These are phyloP conservation scores for Hondaea fermentalgiana DNA, from an alignment of 108 stramenopile genomes.

Conservation along the genomic window DNA sequence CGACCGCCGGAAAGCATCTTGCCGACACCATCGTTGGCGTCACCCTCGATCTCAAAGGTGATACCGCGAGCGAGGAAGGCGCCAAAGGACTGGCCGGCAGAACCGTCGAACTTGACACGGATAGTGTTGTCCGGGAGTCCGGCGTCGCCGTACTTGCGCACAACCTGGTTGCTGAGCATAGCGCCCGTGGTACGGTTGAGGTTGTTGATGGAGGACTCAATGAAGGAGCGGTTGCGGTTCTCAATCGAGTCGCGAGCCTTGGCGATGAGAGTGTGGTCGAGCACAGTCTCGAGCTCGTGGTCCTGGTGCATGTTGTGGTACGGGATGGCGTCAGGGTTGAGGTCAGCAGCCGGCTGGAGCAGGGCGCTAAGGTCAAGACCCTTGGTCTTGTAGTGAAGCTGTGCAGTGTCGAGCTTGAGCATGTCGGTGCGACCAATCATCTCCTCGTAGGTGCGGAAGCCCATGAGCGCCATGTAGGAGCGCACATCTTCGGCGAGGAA, in stretches of 20 bases:
- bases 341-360: slow-evolving; percentile 76
- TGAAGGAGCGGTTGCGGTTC: slow-evolving; percentile 50
- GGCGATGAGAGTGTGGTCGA: slow-evolving; percentile 74
- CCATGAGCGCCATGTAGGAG: slow-evolving; percentile 85
- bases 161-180: slow-evolving; percentile 83
- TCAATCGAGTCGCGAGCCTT: slow-evolving; percentile 70
- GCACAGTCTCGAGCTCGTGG: slow-evolving; percentile 69
- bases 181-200: slow-evolving; percentile 87
- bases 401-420: slow-evolving; percentile 53
- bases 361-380: slow-evolving; percentile 84
- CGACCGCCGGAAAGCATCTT: slow-evolving; percentile 95
- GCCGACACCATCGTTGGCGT: slow-evolving; percentile 92
- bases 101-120: slow-evolving; percentile 75
- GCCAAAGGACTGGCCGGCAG: slow-evolving; percentile 87
- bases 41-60: slow-evolving; percentile 80
- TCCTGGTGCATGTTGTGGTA: slow-evolving; percentile 58
- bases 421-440: slow-evolving; percentile 89
- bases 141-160: slow-evolving; percentile 73
- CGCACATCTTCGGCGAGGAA: slow-evolving; percentile 87
- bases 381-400: slow-evolving; percentile 84
- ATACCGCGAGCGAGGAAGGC: slow-evolving; percentile 88
- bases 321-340: slow-evolving; percentile 53
- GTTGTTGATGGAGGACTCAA: slow-evolving; percentile 71
- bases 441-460: slow-evolving; percentile 83
- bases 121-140: slow-evolving; percentile 91